These are phyloP conservation scores for Stropharia rugosoannulata DNA, from an alignment of 768 basidiomycete species.

Conservation along the genomic window DNA sequence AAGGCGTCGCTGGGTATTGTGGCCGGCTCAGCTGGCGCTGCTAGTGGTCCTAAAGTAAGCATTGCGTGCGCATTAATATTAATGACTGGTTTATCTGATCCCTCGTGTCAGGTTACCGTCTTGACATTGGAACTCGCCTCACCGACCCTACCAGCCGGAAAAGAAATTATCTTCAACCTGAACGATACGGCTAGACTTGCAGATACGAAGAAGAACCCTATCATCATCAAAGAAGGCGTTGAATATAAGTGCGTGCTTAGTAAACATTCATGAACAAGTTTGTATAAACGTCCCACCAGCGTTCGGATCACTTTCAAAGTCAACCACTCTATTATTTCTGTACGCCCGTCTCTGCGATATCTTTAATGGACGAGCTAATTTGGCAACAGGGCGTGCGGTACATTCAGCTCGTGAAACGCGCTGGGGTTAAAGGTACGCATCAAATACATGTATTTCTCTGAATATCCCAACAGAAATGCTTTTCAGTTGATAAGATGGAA, in stretches of 20 bases:
- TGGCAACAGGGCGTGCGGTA: conserved; percentile 70
- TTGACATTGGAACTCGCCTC: conserved; percentile 79
- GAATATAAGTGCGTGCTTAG: conserved; percentile 76
- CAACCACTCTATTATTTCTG: conserved; percentile 87
- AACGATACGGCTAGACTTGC: conserved; percentile 43
- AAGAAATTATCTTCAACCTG: conserved; percentile 68
- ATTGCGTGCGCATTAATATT: neutral
- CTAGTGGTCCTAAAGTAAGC: conserved; percentile 65
- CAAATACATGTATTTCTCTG: neutral
- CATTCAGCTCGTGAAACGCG: conserved; percentile 84
- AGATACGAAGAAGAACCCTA: conserved; percentile 74
- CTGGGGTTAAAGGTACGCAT: conserved; percentile 64
- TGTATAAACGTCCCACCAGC: conserved; percentile 30
- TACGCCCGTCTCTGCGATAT: conserved; percentile 31
- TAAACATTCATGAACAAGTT: conserved; percentile 3
- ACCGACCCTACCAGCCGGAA: conserved; percentile 61
- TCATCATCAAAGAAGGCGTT: conserved; percentile 79
- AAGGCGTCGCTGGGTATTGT: conserved; percentile 90
- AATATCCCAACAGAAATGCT: conserved; percentile 6
- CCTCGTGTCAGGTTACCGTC: conserved; percentile 59
- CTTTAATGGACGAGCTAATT: conserved; percentile 1
- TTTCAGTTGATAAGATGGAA: conserved; percentile 84
- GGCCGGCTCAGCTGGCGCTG: conserved; percentile 39
- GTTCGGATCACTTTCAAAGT: conserved; percentile 84
- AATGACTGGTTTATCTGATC: neutral